Percentiles rank a stretch among this genome's conserved stretches.
Conservation (phyloP, 345 rosid genomes). For the Erucastrum elatum region DNA sequence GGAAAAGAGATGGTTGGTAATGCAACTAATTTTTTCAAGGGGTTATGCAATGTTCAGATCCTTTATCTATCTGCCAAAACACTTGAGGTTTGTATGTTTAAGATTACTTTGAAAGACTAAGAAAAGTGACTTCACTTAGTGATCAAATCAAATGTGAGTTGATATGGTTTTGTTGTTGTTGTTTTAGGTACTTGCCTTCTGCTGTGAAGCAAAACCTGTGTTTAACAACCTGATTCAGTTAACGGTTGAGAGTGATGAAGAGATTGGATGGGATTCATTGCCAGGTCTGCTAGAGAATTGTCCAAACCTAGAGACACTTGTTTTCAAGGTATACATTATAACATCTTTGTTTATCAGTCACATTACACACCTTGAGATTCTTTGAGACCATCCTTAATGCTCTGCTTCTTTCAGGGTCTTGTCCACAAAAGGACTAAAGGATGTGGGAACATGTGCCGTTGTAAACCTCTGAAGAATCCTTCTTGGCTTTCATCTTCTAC, state of each 20-base stretch:
- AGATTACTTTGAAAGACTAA: neutral
- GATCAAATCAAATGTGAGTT: neutral
- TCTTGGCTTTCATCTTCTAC: constrained; percentile 20
- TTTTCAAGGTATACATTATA: constrained; percentile 8
- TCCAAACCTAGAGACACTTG: constrained; percentile 27
- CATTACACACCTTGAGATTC: neutral
- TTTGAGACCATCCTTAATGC: neutral
- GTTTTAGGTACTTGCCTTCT: constrained; percentile 24
- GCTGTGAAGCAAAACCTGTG: constrained; percentile 11
- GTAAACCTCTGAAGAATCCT: constrained; percentile 9
- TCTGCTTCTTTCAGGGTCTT: constrained; percentile 26
- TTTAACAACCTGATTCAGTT: constrained; percentile 22
- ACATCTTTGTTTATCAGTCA: constrained; percentile 9
- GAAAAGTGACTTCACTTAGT: neutral
- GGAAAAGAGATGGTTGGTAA: constrained; percentile 3
- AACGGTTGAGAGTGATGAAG: constrained; percentile 13
- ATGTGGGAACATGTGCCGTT: constrained; percentile 19
- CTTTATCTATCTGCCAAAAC: constrained; percentile 21
- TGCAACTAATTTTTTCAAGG: neutral
- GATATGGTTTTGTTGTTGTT: neutral
- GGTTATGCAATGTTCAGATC: constrained; percentile 12
- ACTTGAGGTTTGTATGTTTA: constrained; percentile 14
- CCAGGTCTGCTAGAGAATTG: constrained; percentile 14
- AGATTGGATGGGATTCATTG: constrained; percentile 18
- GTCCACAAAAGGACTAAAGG: neutral